A percentile compares a stretch with the other conserved stretches of the same genome.
Evolutionary conservation across 2,329 filamentous ascomycete species (phyloP).

Genomic region (Fusarium illudens): DNA sequence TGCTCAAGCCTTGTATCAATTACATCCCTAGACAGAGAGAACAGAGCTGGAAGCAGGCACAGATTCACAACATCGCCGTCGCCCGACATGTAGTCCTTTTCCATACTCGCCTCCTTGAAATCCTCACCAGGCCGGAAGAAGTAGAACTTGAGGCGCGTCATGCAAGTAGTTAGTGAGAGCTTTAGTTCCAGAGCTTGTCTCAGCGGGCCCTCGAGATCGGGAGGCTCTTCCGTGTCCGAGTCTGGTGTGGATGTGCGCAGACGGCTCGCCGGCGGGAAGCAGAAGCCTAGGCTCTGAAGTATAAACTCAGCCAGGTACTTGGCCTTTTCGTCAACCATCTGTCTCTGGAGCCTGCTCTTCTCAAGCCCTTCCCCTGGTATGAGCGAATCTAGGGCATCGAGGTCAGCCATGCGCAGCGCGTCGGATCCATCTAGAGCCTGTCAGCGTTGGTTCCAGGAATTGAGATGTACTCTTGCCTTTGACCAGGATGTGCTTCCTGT

Average conservation of each 20-base stretch:
- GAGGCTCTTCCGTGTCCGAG: background rate
- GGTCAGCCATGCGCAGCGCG: background rate
- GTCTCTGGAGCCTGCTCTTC: background rate
- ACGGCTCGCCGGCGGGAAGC: background rate
- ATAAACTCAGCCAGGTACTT: background rate
- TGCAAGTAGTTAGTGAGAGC: background rate
- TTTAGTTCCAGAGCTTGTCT: background rate
- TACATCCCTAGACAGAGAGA: background rate
- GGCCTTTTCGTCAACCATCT: background rate
- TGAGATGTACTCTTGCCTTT: background rate
- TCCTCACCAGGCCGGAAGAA: background rate
- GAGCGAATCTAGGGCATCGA: background rate
- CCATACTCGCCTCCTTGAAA: background rate
- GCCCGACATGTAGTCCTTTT: background rate
- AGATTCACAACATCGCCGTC: background rate
- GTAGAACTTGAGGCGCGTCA: background rate
- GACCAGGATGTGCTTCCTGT: background rate
- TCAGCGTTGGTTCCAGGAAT: accelerated
- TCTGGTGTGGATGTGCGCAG: background rate
- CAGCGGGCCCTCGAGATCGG: background rate
- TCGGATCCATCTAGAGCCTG: background rate
- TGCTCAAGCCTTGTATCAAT: background rate
- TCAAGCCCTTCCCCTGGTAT: background rate
- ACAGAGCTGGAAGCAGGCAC: conserved; percentile 2
- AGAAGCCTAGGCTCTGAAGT: background rate